Evolutionary conservation across 371 early-diverging fungal genomes (phyloP), one percentile per base, ranked within the genome.

Genomic region (Mucor plumbeus): DNA sequence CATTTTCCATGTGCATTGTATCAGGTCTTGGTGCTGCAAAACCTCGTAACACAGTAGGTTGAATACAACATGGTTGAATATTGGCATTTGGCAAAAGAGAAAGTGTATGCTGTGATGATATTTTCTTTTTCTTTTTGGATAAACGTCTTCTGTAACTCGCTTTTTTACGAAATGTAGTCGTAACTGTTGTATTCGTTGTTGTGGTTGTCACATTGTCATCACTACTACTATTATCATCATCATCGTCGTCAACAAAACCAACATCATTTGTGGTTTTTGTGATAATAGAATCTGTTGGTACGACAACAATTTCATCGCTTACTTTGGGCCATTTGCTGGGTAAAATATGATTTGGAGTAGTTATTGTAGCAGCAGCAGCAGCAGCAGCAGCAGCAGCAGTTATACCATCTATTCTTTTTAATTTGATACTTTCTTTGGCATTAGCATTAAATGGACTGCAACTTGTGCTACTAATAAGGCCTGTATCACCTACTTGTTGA

Each of bases 1-100:
- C 69, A 55, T 78, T 84, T 55, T 80, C 72, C 80, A 78, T 80
- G 47, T 84, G 84, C 48, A 81, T 59, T 0, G 84, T 81, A 44
- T 77, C 72, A 0, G 84, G 68, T 10, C 65, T 67, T 10, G 78
- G 74, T 7, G 75, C 64, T 4, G 79, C 80, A 66, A 84, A 69
- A 0, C 78, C 79, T 14, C 82, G 74, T n/a, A 84, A 63, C 0
- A 84, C 82, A 0, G 84, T 81, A 0, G 81, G 82, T 26, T 79
- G 77, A 9, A 84, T 75, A 40, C 84, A 80, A 40, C 72, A 74
- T 1, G 80, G 73, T 26, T 68, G 58, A 13, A 79, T 68, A 7
- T 64, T 59, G 43, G 53, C 26, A 38, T 75, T 71, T 7, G 82
- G 74, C 26, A 77, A 61, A 10, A 78, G 53, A 9, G 75, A 74